Evolutionary conservation across 228 moss, liverwort and hornwort species (phyloP), one percentile per base, ranked within the genome.

Genomic region (Sphagnum magellanicum): DNA sequence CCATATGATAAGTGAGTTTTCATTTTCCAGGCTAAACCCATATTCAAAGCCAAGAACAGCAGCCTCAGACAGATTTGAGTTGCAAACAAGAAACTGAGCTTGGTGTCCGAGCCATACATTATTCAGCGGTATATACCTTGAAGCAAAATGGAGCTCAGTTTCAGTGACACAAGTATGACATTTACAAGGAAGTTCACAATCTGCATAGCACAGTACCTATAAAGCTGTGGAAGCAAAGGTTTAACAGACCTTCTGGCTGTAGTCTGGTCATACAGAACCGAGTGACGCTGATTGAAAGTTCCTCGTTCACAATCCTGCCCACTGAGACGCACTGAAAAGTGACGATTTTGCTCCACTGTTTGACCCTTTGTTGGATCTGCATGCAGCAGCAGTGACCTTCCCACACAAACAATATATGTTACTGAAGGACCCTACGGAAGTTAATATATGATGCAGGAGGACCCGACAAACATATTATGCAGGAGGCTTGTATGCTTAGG

Each of bases 291-390:
- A 63, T 86, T 86, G 72, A 86, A 86, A 63, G 86, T 86, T 77
- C 86, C 86, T 70, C 86, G 80, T 78, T 86, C 86, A 70, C 74
- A 80, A 74, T 86, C 86, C 71, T 86, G 86, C 14, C 86, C 86
- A 76, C 86, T 86, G 57, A 86, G 83, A 59, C 86, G 77, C 67
- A 86, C 86, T 51, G 86, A 69, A 68, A 83, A 86, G 63, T 86
- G 86, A 70, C 82, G 86, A 72, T 80, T 69, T 67, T 16, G 78
- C 75, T 79, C 80, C 75, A 73, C 65, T 49, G 83, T 83, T 78
- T 86, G 86, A 11, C 78, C 80, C 49, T 70, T 61, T 17, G 50
- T 46, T 69, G 80, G 53, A 64, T 86, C 86, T 76, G 86, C 86
- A 66, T 86, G 83, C 74, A 86, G 6, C 17, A 86, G 79, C 71